Evolutionary conservation across 495 filamentous ascomycete genomes (phyloP).

Genomic region (Penicillium desertorum): DNA sequence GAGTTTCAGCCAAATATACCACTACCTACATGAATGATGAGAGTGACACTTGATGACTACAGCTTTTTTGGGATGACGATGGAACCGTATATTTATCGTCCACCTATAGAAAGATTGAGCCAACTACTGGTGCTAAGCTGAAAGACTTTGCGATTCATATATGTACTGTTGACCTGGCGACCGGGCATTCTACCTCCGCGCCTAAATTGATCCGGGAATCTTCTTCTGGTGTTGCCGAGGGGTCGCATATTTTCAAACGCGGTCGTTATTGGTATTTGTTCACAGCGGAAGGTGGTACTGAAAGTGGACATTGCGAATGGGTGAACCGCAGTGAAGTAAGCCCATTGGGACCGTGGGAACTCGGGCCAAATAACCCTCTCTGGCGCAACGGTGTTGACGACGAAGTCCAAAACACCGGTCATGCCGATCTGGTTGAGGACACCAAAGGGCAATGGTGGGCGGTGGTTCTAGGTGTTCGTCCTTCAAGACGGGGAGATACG

Average conservation of each 20-base stretch:
- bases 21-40: background rate
- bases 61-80: slow-evolving; percentile 47
- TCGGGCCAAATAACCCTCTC: slow-evolving; percentile 38
- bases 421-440: slow-evolving; percentile 49
- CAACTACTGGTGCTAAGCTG: slow-evolving; percentile 25
- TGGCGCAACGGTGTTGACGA: slow-evolving; percentile 38
- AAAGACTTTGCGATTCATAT: slow-evolving; percentile 46
- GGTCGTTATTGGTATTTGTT: slow-evolving; percentile 68
- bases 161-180: slow-evolving; percentile 39
- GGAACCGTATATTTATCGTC: slow-evolving; percentile 41
- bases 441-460: slow-evolving; percentile 46
- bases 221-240: slow-evolving; percentile 55
- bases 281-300: slow-evolving; percentile 65
- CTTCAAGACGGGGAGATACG: slow-evolving; percentile 20
- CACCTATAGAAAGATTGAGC: slow-evolving; percentile 35
- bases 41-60: background rate
- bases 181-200: slow-evolving; percentile 35
- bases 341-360: slow-evolving; percentile 58
- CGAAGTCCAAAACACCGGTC: slow-evolving; percentile 44
- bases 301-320: slow-evolving; percentile 54
- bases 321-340: slow-evolving; percentile 37
- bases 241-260: slow-evolving; percentile 64
- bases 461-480: slow-evolving; percentile 46
- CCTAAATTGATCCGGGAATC: slow-evolving; percentile 56
- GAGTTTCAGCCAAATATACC: slow-evolving; percentile 12